Evolutionary conservation across 257 asterid genomes (phyloP).

Genomic region (Salvia hispanica): DNA sequence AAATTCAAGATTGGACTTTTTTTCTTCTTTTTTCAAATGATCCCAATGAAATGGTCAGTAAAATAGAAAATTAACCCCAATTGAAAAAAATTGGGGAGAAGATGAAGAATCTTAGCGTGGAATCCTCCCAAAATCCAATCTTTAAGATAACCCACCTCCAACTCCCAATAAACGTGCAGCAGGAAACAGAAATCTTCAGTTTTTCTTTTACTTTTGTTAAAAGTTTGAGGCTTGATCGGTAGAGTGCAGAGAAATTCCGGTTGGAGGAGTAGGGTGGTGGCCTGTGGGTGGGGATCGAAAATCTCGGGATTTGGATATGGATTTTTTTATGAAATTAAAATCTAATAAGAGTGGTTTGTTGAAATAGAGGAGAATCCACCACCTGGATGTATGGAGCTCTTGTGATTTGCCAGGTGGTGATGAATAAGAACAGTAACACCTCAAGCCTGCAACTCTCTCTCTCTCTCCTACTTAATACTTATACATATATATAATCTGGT

Average conservation of each 20-base stretch:
- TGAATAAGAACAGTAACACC: slow-evolving; percentile 23
- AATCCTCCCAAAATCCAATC: slow-evolving; percentile 45
- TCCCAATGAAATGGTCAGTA: slow-evolving; percentile 17
- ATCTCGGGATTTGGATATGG: slow-evolving; percentile 36
- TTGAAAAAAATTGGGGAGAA: not conserved
- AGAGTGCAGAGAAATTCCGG: not conserved
- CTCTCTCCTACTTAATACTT: not conserved
- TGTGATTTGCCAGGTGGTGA: slow-evolving; percentile 44
- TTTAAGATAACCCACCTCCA: slow-evolving; percentile 40
- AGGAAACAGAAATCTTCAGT: slow-evolving; percentile 24
- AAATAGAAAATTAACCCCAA: slow-evolving; percentile 14
- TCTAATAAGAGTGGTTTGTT: not conserved
- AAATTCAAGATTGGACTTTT: slow-evolving; percentile 29
- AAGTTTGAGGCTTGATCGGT: slow-evolving; percentile 24
- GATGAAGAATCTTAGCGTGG: slow-evolving; percentile 36
- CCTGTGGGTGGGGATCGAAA: slow-evolving; percentile 36
- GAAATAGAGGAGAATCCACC: slow-evolving; percentile 36
- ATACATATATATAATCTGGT: slow-evolving; percentile 1
- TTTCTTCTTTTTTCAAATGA: not conserved
- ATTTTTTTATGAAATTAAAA: not conserved
- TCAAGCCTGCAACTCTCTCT: slow-evolving; percentile 21
- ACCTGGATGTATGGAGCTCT: slow-evolving; percentile 39
- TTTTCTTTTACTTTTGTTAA: not conserved
- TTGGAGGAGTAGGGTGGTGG: slow-evolving; percentile 1
- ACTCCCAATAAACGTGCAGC: not conserved